These are phyloP conservation scores for Curvularia verruculosa DNA, from an alignment of 2,329 filamentous ascomycete genomes.

Conservation along the genomic window DNA sequence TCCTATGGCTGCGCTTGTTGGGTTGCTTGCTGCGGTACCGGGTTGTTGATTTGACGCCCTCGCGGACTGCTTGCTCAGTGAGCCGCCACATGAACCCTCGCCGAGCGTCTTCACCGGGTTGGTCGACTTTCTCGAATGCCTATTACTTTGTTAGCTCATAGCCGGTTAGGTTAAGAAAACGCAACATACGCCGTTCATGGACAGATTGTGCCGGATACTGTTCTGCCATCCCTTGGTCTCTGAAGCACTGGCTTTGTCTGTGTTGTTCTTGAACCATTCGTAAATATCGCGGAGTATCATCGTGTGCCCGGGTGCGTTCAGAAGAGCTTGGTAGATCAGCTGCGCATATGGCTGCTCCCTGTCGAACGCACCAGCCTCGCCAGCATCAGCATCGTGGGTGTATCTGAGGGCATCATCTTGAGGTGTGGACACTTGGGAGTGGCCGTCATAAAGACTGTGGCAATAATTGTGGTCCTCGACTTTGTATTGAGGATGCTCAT, in stretches of 20 bases:
- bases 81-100: slow-evolving; percentile 81
- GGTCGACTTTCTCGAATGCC: slow-evolving; percentile 63
- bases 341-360: slow-evolving; percentile 76
- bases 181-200: slow-evolving; percentile 83
- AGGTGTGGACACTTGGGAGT: slow-evolving; percentile 32
- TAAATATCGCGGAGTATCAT: slow-evolving; percentile 89
- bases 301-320: slow-evolving; percentile 67
- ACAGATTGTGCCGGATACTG: slow-evolving; percentile 92
- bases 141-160: slow-evolving; percentile 35
- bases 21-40: slow-evolving; percentile 56
- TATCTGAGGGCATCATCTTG: slow-evolving; percentile 19
- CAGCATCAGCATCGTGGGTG: slow-evolving; percentile 13
- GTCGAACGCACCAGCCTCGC: slow-evolving; percentile 34
- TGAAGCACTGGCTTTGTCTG: slow-evolving; percentile 70
- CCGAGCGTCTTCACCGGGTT: slow-evolving; percentile 60
- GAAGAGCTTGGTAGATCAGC: slow-evolving; percentile 78
- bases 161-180: neutral
- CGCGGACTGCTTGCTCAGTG: slow-evolving; percentile 68
- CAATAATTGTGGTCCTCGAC: slow-evolving; percentile 26
- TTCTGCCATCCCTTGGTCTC: slow-evolving; percentile 81
- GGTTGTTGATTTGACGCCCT: slow-evolving; percentile 86
- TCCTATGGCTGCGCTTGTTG: slow-evolving; percentile 50
- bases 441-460: slow-evolving; percentile 29
- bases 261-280: slow-evolving; percentile 84
- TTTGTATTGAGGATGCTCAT: slow-evolving; percentile 31